These are phyloP conservation scores for Sphagnurus paluster DNA, from an alignment of 1,284 basidiomycete genomes.

Conservation along the genomic window DNA sequence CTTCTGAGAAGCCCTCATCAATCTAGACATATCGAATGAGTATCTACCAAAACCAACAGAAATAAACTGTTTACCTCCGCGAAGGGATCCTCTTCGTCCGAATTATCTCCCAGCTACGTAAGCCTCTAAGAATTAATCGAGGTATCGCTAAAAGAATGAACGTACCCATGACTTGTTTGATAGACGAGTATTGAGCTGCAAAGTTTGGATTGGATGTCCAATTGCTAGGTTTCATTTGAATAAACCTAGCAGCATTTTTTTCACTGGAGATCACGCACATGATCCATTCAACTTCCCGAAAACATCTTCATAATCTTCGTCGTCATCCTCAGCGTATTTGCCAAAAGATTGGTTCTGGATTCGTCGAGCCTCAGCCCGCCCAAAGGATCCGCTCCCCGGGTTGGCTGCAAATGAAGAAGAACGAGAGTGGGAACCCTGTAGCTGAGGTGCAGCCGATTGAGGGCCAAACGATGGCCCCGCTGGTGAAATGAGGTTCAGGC, in stretches of 20 bases:
- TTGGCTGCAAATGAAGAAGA: constrained; percentile 60
- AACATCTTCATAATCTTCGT: constrained; percentile 91
- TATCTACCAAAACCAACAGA: background rate
- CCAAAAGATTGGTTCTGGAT: constrained; percentile 58
- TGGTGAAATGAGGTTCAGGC: constrained; percentile 38
- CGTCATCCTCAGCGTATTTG: constrained; percentile 83
- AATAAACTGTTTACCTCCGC: constrained; percentile 67
- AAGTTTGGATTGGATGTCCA: constrained; percentile 62
- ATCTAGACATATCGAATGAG: constrained; percentile 55
- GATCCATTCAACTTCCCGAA: constrained; percentile 74
- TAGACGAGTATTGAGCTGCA: constrained; percentile 81
- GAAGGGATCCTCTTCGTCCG: constrained; percentile 92
- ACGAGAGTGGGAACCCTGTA: constrained; percentile 39
- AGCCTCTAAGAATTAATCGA: constrained; percentile 3
- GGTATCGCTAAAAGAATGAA: background rate
- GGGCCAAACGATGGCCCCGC: constrained; percentile 27
- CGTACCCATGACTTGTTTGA: constrained; percentile 87
- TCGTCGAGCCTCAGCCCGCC: constrained; percentile 58
- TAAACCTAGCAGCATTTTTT: background rate
- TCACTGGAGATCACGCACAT: constrained; percentile 41
- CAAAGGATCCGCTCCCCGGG: constrained; percentile 49
- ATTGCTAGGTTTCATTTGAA: constrained; percentile 41
- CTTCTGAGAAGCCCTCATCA: constrained; percentile 87
- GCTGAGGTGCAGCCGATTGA: constrained; percentile 23
- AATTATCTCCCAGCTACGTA: constrained; percentile 70